Conservation (phyloP, 208 protist genomes). For the Herpetomonas samuelpessoai region DNA sequence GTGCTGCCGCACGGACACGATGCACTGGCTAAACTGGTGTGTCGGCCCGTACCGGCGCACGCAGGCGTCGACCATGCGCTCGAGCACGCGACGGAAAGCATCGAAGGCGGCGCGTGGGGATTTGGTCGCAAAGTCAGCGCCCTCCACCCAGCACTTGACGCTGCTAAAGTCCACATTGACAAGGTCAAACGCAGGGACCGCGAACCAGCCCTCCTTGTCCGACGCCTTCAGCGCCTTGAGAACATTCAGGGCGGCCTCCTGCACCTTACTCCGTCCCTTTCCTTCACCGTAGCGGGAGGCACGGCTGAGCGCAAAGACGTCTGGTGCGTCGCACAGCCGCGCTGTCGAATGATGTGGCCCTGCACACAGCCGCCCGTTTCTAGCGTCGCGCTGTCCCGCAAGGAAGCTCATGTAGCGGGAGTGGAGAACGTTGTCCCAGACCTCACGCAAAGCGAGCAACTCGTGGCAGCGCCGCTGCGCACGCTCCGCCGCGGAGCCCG, state of each 20-base stretch:
- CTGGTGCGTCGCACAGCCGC: too few species aligned
- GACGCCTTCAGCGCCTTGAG: constrained; percentile 39
- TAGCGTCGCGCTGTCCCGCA: too few species aligned
- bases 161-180: constrained; percentile 76
- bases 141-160: constrained; percentile 51
- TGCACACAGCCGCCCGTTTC: too few species aligned
- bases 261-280: constrained; percentile 23
- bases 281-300: not conserved
- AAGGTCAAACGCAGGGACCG: constrained; percentile 71
- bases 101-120: constrained; percentile 60
- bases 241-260: constrained; percentile 38
- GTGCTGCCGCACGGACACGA: constrained; percentile 59
- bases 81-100: constrained; percentile 57
- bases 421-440: too few species aligned
- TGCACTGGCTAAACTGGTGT: constrained; percentile 57
- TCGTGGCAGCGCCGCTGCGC: too few species aligned
- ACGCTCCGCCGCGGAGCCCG: too few species aligned
- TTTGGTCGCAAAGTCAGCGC: constrained; percentile 47
- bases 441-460: too few species aligned
- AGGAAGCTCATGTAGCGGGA: too few species aligned
- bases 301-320: constrained; percentile 8
- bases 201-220: constrained; percentile 73
- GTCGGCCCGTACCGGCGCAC: constrained; percentile 72
- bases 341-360: too few species aligned
- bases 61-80: constrained; percentile 83